These are phyloP conservation scores for Diutina ranongensis DNA, from an alignment of 1,139 yeast species.

Conservation along the genomic window DNA sequence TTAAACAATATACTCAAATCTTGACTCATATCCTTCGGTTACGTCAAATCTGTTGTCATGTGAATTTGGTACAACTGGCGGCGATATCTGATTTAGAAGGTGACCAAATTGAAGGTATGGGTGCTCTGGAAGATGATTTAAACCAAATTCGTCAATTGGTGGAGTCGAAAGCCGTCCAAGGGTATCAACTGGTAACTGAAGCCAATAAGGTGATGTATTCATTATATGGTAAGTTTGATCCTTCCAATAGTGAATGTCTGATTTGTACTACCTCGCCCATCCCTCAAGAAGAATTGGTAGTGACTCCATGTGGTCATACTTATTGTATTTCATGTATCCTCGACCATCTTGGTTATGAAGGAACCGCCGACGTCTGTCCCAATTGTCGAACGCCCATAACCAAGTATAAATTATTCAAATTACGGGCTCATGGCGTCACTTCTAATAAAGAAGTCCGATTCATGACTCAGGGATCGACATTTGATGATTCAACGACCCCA, in stretches of 20 bases:
- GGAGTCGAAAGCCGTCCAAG: constrained; percentile 12
- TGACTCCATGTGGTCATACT: constrained; percentile 75
- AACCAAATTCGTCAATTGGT: constrained; percentile 10
- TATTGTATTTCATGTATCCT: constrained; percentile 68
- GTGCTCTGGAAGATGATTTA: constrained; percentile 16
- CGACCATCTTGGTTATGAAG: constrained; percentile 51
- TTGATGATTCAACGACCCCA: constrained; percentile 10
- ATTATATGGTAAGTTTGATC: constrained; percentile 14
- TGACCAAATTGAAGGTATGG: not conserved
- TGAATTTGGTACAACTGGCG: constrained; percentile 43
- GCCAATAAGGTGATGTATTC: constrained; percentile 21
- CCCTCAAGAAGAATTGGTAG: constrained; percentile 38
- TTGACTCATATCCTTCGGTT: constrained; percentile 73
- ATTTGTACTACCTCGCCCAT: constrained; percentile 69
- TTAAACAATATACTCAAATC: constrained; percentile 67
- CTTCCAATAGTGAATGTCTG: constrained; percentile 65
- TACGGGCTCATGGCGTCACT: constrained; percentile 17
- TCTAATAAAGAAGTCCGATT: constrained; percentile 23
- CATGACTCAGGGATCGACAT: constrained; percentile 17
- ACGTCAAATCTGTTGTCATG: constrained; percentile 85
- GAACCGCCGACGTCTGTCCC: constrained; percentile 40
- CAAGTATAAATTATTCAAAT: constrained; percentile 30
- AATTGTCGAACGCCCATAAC: constrained; percentile 41
- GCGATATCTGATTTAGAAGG: constrained; percentile 12
- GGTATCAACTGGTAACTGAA: constrained; percentile 22